A percentile compares a stretch with the other conserved stretches of the same genome.
Conservation (phyloP, 108 stramenopile genomes). For the Stephanodiscus triporus region DNA sequence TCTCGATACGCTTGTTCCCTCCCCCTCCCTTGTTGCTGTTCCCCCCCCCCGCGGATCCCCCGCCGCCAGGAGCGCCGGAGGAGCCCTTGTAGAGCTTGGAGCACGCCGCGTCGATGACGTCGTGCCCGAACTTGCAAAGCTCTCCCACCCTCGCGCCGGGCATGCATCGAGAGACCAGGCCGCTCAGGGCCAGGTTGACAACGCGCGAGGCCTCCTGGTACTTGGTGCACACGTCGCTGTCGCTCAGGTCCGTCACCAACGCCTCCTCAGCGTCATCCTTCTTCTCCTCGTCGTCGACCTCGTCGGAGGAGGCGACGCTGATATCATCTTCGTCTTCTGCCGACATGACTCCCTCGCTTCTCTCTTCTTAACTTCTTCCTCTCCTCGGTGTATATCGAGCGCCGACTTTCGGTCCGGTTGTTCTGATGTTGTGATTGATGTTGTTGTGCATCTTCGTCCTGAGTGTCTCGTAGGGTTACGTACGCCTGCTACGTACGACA, state of each 20-base stretch:
- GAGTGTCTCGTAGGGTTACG: too few relatives aligned
- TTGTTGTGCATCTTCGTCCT: too few relatives aligned
- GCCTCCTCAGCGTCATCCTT: background rate
- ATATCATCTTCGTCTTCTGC: background rate
- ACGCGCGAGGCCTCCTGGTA: conserved; percentile 99
- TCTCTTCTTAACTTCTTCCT: too few relatives aligned
- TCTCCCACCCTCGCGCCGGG: conserved; percentile 93
- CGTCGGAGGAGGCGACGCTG: background rate
- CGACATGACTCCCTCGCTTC: background rate
- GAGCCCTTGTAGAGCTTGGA: conserved; percentile 67
- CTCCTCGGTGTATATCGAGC: too few relatives aligned
- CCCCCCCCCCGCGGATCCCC: background rate
- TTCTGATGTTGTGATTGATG: too few relatives aligned
- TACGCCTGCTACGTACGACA: too few relatives aligned
- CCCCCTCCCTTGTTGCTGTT: conserved; percentile 27
- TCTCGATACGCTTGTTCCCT: conserved; percentile 84
- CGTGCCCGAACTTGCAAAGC: conserved; percentile 89
- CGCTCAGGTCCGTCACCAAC: background rate
- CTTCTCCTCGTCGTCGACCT: background rate
- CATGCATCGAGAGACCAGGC: conserved; percentile 85
- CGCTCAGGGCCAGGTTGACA: conserved; percentile 91
- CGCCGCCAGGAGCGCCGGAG: conserved; percentile 72
- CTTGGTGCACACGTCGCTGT: conserved; percentile 96
- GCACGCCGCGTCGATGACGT: conserved; percentile 69
- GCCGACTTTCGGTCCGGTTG: too few relatives aligned